A percentile compares a stretch with the other conserved stretches of the same genome.
phyloP scores from a whole-genome alignment of 331 rosid genomes.

The Acacia pycnantha region DNA sequence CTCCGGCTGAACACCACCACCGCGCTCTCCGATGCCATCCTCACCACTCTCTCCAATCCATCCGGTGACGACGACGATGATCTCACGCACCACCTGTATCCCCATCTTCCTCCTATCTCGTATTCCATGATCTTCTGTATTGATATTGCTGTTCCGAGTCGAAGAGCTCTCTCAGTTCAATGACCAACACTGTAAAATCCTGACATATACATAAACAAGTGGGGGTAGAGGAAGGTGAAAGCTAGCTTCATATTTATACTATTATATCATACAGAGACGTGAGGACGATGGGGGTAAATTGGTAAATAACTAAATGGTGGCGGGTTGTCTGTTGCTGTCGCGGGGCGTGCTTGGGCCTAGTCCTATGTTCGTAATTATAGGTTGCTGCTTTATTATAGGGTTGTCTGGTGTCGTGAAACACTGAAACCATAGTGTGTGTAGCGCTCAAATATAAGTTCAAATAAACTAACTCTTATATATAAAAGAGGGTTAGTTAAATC shows the following conservation, averaged over 20 bases:
- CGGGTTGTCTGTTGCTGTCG: slow-evolving; percentile 60
- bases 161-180: not conserved
- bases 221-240: not conserved
- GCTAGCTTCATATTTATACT: not conserved
- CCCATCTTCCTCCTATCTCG: slow-evolving; percentile 58
- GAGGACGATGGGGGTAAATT: not conserved
- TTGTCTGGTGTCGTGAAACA: not conserved
- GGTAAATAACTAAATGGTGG: not conserved
- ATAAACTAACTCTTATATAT: too few species aligned
- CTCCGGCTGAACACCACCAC: slow-evolving; percentile 52
- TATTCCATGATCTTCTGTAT: slow-evolving; percentile 37
- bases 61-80: not conserved
- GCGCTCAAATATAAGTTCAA: too few species aligned
- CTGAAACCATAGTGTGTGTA: too few species aligned
- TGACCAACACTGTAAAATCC: not conserved
- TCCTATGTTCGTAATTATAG: not conserved
- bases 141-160: not conserved
- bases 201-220: not conserved
- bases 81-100: slow-evolving; percentile 43
- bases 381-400: slow-evolving; percentile 34
- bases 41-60: slow-evolving; percentile 55
- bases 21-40: slow-evolving; percentile 43
- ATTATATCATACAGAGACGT: not conserved
- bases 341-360: slow-evolving; percentile 46
- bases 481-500: too few species aligned